phyloP scores from a whole-genome alignment of 495 filamentous ascomycete genomes.

The Penicilliopsis zonata region DNA sequence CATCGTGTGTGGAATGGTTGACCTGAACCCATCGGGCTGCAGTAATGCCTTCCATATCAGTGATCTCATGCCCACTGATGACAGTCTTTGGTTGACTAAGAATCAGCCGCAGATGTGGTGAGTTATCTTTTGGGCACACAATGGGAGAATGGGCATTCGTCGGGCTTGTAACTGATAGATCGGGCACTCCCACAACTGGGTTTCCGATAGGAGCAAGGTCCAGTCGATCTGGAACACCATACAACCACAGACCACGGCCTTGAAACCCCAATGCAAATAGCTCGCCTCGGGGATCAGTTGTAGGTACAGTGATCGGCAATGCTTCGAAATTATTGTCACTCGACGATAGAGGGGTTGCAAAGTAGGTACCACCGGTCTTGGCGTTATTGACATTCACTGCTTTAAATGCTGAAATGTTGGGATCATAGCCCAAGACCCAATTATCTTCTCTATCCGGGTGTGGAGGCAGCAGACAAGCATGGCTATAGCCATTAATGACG shows the following conservation, averaged over 20 bases:
- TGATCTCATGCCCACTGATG: conserved; percentile 24
- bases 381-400: conserved; percentile 63
- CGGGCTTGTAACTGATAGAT: conserved; percentile 4
- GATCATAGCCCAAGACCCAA: conserved; percentile 74
- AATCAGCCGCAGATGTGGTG: conserved; percentile 19
- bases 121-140: conserved; percentile 12
- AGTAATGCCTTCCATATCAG: conserved; percentile 30
- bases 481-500: conserved; percentile 59
- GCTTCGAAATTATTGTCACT: conserved; percentile 21
- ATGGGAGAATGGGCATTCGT: background rate
- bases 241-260: conserved; percentile 64
- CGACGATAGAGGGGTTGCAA: conserved; percentile 52
- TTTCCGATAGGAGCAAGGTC: conserved; percentile 34
- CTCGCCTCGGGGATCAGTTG: conserved; percentile 55
- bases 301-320: conserved; percentile 56
- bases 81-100: conserved; percentile 23
- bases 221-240: conserved; percentile 65
- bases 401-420: conserved; percentile 62
- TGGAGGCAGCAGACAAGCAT: conserved; percentile 60
- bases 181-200: conserved; percentile 3
- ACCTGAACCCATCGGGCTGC: conserved; percentile 30
- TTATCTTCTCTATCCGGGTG: conserved; percentile 58
- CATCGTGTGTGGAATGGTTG: conserved; percentile 5
- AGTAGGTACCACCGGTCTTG: conserved; percentile 68
- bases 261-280: conserved; percentile 67